Evolutionary conservation across 2,329 filamentous ascomycete species (phyloP).

Genomic region (Ophiocordyceps australis): DNA sequence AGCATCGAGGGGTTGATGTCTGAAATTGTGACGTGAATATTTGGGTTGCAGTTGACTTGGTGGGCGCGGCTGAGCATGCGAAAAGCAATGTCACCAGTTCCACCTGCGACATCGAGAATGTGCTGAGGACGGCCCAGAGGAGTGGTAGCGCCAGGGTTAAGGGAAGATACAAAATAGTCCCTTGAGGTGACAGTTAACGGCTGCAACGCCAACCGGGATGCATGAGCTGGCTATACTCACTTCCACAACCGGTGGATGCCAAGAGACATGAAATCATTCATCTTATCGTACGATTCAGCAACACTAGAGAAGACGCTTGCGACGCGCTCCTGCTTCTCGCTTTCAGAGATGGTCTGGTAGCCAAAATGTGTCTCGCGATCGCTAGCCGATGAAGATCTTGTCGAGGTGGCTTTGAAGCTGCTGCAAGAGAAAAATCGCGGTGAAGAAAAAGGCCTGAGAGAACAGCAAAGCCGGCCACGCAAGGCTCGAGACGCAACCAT

Average conservation of each 20-base stretch:
- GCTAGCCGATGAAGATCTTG: too few relatives aligned
- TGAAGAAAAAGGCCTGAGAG: conserved; percentile 5
- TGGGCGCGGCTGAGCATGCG: conserved; percentile 87
- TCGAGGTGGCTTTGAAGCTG: conserved; percentile 7
- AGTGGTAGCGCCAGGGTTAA: conserved; percentile 58
- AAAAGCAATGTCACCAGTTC: conserved; percentile 95
- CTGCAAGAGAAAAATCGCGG: conserved; percentile 11
- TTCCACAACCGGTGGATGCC: conserved; percentile 95
- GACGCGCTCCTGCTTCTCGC: conserved; percentile 55
- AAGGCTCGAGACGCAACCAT: conserved; percentile 14
- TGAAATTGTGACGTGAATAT: conserved; percentile 73
- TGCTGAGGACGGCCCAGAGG: conserved; percentile 31
- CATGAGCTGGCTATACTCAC: conserved; percentile 22
- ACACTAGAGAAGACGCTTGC: conserved; percentile 88
- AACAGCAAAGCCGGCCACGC: conserved; percentile 7
- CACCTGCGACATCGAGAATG: conserved; percentile 92
- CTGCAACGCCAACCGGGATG: too few relatives aligned
- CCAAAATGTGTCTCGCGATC: conserved; percentile 80
- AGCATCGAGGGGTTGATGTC: conserved; percentile 98
- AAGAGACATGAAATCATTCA: conserved; percentile 99
- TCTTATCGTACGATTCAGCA: conserved; percentile 83
- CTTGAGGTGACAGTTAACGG: conserved; percentile 19
- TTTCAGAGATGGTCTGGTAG: conserved; percentile 67
- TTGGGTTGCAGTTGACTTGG: conserved; percentile 52
- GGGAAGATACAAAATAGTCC: conserved; percentile 81